Base-by-base conservation (phyloP, 768 basidiomycete genomes). In the Calocybe indica region DNA sequence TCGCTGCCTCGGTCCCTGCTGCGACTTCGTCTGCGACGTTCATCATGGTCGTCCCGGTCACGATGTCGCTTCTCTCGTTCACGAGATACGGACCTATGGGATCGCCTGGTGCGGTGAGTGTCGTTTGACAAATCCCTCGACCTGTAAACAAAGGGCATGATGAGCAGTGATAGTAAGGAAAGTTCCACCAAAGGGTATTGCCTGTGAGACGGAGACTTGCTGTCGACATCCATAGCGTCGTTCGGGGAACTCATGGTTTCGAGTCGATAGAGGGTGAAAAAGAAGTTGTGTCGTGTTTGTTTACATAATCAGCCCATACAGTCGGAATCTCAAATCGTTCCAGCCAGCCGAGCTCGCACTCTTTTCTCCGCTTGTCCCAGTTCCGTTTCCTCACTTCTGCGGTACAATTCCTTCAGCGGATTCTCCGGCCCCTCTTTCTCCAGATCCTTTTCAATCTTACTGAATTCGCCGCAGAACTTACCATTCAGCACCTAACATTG, bases 121-220 rank as follows among this genome's bases (percentile, higher is more conserved):
- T 88, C 87, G 34, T 82, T 81, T 3, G 88, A 88, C 62, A 80
- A 79, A 60, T 84, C 84, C 56, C 85, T 82, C 52, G 83, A 84
- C 47, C 83, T 82, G 50, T 43, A 30, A n/a, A 43, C 28, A 29
- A 34, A 43, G 31, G 42, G 4, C 42, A 31, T 31, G 28, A 10
- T 32, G 42, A 32, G 30, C 13, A 13, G 30, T n/a, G 3, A 22
- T 15, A 32, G 29, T 34, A 33, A 43, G 22, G 22, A 22, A 4
- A 22, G 22, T 22, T 22, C 22, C 22, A 22, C 1, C 1, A 22
- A 22, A 22, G 22, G 22, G 22, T 1, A 22, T 22, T 22, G 22
- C 22, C 22, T 22, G 22, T 4, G 22, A 22, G 22, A 22, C 22
- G 22, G 22, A 22, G 22, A 22, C 4, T 22, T 22, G 22, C 66